Evolutionary conservation across 2,329 filamentous ascomycete species (phyloP), one percentile per base, ranked within the genome.

Genomic region (Cladosporium sp.): DNA sequence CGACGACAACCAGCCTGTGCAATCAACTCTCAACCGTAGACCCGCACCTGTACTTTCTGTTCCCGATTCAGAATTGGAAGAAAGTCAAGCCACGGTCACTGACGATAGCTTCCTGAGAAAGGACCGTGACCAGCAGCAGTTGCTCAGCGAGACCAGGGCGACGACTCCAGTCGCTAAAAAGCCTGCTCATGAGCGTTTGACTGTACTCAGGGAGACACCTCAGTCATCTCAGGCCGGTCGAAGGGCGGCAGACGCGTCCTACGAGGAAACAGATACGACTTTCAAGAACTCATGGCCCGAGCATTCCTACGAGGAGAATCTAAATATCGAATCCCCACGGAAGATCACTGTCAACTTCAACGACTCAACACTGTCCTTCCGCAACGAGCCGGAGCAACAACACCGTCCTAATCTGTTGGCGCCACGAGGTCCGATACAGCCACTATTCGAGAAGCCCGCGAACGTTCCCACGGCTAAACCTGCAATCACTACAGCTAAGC

Each of bases 291-390:
- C 32, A 5, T 55, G 52, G 52, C 52, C 52, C 3, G 52, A 55
- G 20, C 55, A 51, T 13, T 57, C 55, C 62, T 73, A 73, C 60
- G 66, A 71, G 55, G 71, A 73, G 54, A 62, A 66, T 20, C 62
- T 72, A n/a, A 73, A 73, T 44, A 49, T 68, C 20, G 66, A 67
- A 6, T 73, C 70, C 12, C 70, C 71, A 7, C 63, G 64, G 34
- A 72, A 71, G 47, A 63, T 73, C 51, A 60, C 54, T 8, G 70
- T 73, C 57, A 70, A 71, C 42, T 73, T 73, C 62, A 68, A 70
- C 39, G 70, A 72, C 48, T 70, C 66, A 10, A 36, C 45, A 2
- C 25, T 51, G 35, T 55, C 50, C 9, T 45, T 25, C 42, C 42
- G 42, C 15, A 28, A 28, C 7, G 42, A 45, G 9, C 37, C 35